Conservation (phyloP, 2,329 filamentous ascomycete genomes). For the Orbilia oligospora region DNA sequence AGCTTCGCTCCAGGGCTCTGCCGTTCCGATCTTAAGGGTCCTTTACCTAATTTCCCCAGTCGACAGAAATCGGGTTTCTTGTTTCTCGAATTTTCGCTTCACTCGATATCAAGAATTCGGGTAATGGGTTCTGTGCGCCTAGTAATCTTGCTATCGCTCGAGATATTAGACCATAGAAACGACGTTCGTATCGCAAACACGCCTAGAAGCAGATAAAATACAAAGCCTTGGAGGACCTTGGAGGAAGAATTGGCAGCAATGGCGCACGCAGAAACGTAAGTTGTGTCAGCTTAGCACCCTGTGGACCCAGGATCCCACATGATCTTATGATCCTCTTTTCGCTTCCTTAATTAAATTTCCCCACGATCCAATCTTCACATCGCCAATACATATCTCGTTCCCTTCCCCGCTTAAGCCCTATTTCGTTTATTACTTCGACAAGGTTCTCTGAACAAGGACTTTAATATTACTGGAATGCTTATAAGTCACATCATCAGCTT, state of each 20-base stretch:
- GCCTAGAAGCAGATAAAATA: neutral
- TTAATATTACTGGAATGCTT: slow-evolving; percentile 39
- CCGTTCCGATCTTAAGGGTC: slow-evolving; percentile 9
- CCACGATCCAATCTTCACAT: neutral
- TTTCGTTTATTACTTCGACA: neutral
- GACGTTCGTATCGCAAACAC: neutral
- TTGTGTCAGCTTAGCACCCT: slow-evolving; percentile 12
- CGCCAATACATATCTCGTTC: neutral
- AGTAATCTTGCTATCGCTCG: neutral
- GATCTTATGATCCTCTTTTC: slow-evolving; percentile 5
- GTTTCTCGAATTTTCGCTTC: too few relatives aligned
- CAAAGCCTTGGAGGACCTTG: neutral
- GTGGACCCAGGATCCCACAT: slow-evolving; percentile 6
- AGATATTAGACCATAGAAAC: neutral
- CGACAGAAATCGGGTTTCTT: neutral
- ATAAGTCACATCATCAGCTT: slow-evolving; percentile 58
- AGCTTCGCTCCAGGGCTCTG: slow-evolving; percentile 25
- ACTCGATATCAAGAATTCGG: neutral
- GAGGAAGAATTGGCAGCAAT: slow-evolving; percentile 14
- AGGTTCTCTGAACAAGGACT: neutral
- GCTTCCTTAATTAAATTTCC: neutral
- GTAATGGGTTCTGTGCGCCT: neutral
- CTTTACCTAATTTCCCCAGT: neutral
- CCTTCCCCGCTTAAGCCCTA: neutral
- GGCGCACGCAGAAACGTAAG: slow-evolving; percentile 49